phyloP scores from a whole-genome alignment of 176 grass and related monocot genomes.

The Zizania latifolia region DNA sequence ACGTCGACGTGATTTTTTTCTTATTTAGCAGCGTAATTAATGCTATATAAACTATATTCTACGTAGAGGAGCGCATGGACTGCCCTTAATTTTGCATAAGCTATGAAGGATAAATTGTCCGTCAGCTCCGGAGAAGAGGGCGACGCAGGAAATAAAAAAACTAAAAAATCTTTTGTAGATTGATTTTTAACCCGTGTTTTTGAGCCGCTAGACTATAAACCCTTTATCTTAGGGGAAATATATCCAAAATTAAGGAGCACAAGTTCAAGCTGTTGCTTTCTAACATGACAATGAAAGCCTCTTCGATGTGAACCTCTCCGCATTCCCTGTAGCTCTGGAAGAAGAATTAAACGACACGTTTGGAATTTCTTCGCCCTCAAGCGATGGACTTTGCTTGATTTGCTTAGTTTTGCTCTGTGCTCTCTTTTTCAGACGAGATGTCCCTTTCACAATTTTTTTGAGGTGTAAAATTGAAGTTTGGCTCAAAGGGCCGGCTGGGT shows the following conservation, averaged over 20 bases:
- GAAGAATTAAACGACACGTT: not conserved
- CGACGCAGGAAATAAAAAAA: not conserved
- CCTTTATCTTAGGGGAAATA: not conserved
- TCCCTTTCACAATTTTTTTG: not conserved
- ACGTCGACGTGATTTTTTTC: no score
- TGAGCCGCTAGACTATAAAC: no score
- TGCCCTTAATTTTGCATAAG: not conserved
- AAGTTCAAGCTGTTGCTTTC: constrained; percentile 21
- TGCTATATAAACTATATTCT: no score
- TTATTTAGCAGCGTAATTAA: no score
- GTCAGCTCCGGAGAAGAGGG: not conserved
- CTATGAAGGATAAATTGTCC: not conserved
- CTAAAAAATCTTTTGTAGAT: no score
- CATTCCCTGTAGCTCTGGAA: constrained; percentile 12
- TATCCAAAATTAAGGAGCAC: not conserved
- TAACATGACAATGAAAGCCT: not conserved
- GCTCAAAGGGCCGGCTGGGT: no score
- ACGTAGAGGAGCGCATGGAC: no score
- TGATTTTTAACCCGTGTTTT: no score
- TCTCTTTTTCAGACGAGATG: not conserved
- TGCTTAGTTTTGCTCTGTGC: not conserved
- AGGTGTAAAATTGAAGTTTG: constrained; percentile 14
- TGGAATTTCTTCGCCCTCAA: not conserved
- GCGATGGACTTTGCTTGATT: not conserved
- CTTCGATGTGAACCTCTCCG: not conserved